These are phyloP conservation scores for Tolypocladium tropicale DNA, from an alignment of 2,329 filamentous ascomycete species.

Conservation along the genomic window DNA sequence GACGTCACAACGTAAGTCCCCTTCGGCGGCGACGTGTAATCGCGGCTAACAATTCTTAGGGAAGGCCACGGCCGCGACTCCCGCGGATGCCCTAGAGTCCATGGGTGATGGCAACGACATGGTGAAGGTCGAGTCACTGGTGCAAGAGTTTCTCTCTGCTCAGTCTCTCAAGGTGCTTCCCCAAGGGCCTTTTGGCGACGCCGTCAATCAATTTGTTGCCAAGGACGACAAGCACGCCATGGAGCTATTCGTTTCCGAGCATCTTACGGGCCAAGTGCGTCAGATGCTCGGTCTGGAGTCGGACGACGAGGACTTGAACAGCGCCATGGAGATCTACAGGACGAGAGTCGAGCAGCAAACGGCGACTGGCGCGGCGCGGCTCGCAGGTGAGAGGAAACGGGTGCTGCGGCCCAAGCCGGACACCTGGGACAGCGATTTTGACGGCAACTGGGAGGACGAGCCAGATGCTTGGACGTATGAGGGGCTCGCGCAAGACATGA, in stretches of 20 bases:
- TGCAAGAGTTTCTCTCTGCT: slow-evolving; percentile 75
- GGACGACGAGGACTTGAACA: slow-evolving; percentile 56
- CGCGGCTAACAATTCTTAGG: slow-evolving; percentile 11
- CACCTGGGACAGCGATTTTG: slow-evolving; percentile 80
- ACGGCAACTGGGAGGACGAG: slow-evolving; percentile 78
- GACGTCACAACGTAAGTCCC: slow-evolving; percentile 30
- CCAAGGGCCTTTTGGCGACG: slow-evolving; percentile 85
- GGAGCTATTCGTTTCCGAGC: slow-evolving; percentile 67
- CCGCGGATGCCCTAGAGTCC: slow-evolving; percentile 53
- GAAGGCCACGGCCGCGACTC: slow-evolving; percentile 32
- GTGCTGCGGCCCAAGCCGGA: slow-evolving; percentile 64
- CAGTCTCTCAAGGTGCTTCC: slow-evolving; percentile 90
- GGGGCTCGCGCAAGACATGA: slow-evolving; percentile 9
- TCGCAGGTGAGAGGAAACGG: slow-evolving; percentile 23
- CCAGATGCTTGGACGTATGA: slow-evolving; percentile 44
- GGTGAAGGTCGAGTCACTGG: slow-evolving; percentile 80
- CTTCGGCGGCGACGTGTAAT: rapidly evolving
- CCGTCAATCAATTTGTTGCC: slow-evolving; percentile 83
- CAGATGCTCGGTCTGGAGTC: slow-evolving; percentile 57
- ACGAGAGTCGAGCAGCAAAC: slow-evolving; percentile 62
- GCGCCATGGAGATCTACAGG: slow-evolving; percentile 64
- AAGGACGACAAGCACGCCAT: slow-evolving; percentile 94
- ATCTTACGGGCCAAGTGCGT: slow-evolving; percentile 58
- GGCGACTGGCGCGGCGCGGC: slow-evolving; percentile 40
- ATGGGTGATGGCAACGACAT: slow-evolving; percentile 45